A percentile compares a stretch with the other conserved stretches of the same genome.
phyloP scores from a whole-genome alignment of 345 rosid species.

The Raphanus raphanistrum region DNA sequence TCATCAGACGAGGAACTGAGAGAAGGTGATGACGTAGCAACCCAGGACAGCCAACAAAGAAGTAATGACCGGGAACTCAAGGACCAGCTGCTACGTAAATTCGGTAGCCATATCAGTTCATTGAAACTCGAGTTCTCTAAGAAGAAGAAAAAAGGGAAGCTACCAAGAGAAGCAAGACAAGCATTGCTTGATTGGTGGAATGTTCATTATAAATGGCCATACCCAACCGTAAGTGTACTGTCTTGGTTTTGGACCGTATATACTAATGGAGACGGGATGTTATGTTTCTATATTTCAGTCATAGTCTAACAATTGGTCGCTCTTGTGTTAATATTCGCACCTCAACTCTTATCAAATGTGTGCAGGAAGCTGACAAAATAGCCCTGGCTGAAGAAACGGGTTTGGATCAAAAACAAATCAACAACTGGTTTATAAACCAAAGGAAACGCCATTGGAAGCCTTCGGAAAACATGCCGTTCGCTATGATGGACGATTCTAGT shows the following conservation, averaged over 20 bases:
- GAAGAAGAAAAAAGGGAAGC: constrained; percentile 86
- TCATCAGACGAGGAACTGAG: constrained; percentile 74
- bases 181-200: constrained; percentile 76
- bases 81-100: constrained; percentile 59
- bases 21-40: constrained; percentile 51
- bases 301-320: not conserved
- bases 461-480: constrained; percentile 69
- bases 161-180: constrained; percentile 80
- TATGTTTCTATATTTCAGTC: not conserved
- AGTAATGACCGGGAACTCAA: constrained; percentile 66
- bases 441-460: constrained; percentile 91
- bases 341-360: not conserved
- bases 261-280: not conserved
- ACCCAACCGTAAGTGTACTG: constrained; percentile 60
- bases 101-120: constrained; percentile 70
- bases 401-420: constrained; percentile 77
- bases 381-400: constrained; percentile 74
- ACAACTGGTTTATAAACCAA: constrained; percentile 88
- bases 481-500: constrained; percentile 56
- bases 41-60: constrained; percentile 48
- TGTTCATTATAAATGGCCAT: constrained; percentile 79
- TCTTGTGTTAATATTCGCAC: not conserved
- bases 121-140: constrained; percentile 73
- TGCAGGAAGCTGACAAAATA: constrained; percentile 71
- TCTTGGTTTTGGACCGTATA: not conserved